Evolutionary conservation across 768 basidiomycete genomes (phyloP).

Genomic region (Rhodotorula diobovata): DNA sequence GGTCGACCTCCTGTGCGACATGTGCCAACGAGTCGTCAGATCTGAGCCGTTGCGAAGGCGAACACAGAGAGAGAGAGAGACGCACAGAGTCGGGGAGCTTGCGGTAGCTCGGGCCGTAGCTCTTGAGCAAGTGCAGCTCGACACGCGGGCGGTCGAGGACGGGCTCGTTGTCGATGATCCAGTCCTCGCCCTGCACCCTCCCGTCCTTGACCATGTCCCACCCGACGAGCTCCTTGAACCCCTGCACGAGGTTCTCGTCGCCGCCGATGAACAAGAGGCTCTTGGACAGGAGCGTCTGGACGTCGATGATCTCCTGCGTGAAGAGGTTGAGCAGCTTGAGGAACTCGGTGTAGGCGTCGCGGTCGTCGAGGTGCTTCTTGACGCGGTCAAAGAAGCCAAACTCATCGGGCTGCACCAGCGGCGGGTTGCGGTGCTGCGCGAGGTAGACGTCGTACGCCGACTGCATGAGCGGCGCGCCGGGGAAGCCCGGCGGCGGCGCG

Average conservation of each 20-base stretch:
- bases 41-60: no score
- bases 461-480: constrained; percentile 36
- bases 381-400: constrained; percentile 91
- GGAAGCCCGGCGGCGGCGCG: constrained; percentile 30
- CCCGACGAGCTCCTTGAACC: constrained; percentile 81
- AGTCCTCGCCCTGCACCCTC: constrained; percentile 43
- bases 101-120: constrained; percentile 87
- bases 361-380: constrained; percentile 54
- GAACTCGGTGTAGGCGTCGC: constrained; percentile 65
- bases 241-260: constrained; percentile 58
- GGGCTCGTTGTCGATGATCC: constrained; percentile 59
- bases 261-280: constrained; percentile 73
- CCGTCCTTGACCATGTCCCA: constrained; percentile 55
- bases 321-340: constrained; percentile 86
- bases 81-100: constrained; percentile 80
- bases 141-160: constrained; percentile 64
- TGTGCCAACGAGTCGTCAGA: no score
- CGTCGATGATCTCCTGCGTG: constrained; percentile 84
- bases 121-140: constrained; percentile 48
- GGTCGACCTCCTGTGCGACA: constrained; percentile 64
- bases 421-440: constrained; percentile 22
- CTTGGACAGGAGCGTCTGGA: constrained; percentile 71
- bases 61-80: constrained; percentile 29
- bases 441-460: constrained; percentile 39
- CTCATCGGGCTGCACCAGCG: constrained; percentile 56